phyloP scores from a whole-genome alignment of 495 filamentous ascomycete genomes.

The Lentithecium fluviatile region DNA sequence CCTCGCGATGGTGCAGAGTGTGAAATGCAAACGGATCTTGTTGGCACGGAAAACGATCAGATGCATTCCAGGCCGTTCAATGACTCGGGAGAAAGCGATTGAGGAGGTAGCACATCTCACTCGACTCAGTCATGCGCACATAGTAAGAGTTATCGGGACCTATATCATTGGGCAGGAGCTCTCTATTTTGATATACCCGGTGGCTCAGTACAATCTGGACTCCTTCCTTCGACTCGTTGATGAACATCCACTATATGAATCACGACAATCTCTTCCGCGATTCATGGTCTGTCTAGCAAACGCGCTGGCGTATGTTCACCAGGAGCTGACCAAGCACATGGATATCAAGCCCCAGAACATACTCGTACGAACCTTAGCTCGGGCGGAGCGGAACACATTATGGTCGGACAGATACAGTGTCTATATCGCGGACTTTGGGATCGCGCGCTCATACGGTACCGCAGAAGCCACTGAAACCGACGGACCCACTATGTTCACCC shows the following conservation, averaged over 20 bases:
- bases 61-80: neutral
- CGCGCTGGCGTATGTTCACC: slow-evolving; percentile 24
- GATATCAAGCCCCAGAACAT: slow-evolving; percentile 37
- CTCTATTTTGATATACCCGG: slow-evolving; percentile 33
- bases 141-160: slow-evolving; percentile 31
- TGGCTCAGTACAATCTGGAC: slow-evolving; percentile 21
- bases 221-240: slow-evolving; percentile 6
- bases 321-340: slow-evolving; percentile 27
- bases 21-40: slow-evolving; percentile 26
- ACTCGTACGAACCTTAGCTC: neutral
- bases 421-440: slow-evolving; percentile 23
- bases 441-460: slow-evolving; percentile 7
- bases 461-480: slow-evolving; percentile 33
- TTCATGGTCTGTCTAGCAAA: slow-evolving; percentile 26
- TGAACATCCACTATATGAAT: neutral
- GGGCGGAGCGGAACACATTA: too few relatives aligned
- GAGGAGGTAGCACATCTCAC: slow-evolving; percentile 29
- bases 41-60: slow-evolving; percentile 31
- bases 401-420: neutral
- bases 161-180: slow-evolving; percentile 19
- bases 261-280: neutral
- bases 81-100: slow-evolving; percentile 22
- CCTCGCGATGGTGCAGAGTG: slow-evolving; percentile 24
- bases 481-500: slow-evolving; percentile 14
- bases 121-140: slow-evolving; percentile 23